phyloP scores from a whole-genome alignment of 2,329 filamentous ascomycete species.

The Talaromyces albobiverticillius region DNA sequence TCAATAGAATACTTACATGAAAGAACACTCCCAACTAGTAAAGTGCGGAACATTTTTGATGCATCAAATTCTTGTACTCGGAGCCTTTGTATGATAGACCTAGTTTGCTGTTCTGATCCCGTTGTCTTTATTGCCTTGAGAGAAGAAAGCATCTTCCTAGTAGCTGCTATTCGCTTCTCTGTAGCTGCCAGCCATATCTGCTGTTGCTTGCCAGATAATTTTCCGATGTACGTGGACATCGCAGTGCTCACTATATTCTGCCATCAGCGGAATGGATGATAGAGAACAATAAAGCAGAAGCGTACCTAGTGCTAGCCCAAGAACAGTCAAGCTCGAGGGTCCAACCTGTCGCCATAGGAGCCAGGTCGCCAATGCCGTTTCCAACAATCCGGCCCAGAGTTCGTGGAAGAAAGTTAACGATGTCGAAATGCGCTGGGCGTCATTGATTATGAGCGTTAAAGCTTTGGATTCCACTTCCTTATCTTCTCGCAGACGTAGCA shows the following conservation, averaged over 20 bases:
- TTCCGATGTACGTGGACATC: background rate
- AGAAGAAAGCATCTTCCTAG: slow-evolving; percentile 4
- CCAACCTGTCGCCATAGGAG: slow-evolving; percentile 3
- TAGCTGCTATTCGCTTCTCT: background rate
- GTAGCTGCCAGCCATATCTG: slow-evolving; percentile 4
- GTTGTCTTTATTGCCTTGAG: slow-evolving; percentile 2
- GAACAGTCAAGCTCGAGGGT: slow-evolving; percentile 1
- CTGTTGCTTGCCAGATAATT: background rate
- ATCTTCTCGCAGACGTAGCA: slow-evolving; percentile 1
- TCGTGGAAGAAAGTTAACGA: background rate
- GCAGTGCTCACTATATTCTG: background rate
- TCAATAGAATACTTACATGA: background rate
- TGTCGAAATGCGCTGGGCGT: background rate
- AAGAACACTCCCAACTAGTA: slow-evolving; percentile 1
- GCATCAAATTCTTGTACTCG: background rate
- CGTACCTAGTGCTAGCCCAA: slow-evolving; percentile 4
- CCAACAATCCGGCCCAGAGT: background rate
- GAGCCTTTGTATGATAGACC: slow-evolving; percentile 1
- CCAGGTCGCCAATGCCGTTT: background rate
- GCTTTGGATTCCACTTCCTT: background rate
- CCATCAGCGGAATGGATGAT: background rate
- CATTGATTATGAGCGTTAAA: slow-evolving; percentile 5
- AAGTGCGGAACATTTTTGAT: background rate
- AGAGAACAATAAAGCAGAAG: background rate
- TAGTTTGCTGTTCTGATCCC: background rate